These are phyloP conservation scores for Powellomyces hirtus DNA, from an alignment of 192 early-diverging fungal genomes.

Conservation along the genomic window DNA sequence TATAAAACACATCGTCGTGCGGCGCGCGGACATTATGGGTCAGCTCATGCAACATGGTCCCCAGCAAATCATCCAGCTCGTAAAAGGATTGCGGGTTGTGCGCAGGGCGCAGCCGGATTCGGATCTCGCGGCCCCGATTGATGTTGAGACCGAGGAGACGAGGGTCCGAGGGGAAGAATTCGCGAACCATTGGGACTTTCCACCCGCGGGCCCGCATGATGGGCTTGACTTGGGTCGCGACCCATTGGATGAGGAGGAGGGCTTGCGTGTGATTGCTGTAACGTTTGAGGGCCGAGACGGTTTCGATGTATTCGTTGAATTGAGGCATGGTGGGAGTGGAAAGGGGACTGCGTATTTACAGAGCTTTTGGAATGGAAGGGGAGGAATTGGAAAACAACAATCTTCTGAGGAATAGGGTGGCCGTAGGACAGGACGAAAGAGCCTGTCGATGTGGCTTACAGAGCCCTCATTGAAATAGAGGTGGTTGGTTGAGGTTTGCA, in stretches of 20 bases:
- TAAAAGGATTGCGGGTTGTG: conserved; percentile 55
- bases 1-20: conserved; percentile 70
- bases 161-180: conserved; percentile 60
- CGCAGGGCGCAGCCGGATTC: conserved; percentile 60
- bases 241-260: not conserved
- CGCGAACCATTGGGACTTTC: conserved; percentile 52
- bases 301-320: conserved; percentile 1
- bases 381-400: too few relatives aligned
- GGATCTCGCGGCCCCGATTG: conserved; percentile 66
- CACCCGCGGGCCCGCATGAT: conserved; percentile 67
- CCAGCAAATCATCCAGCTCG: conserved; percentile 61
- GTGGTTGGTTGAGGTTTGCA: too few relatives aligned
- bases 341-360: too few relatives aligned
- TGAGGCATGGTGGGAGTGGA: too few relatives aligned
- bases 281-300: conserved; percentile 3
- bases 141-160: conserved; percentile 66
- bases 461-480: too few relatives aligned
- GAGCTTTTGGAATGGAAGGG: too few relatives aligned
- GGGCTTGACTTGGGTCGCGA: conserved; percentile 52
- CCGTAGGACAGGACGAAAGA: too few relatives aligned
- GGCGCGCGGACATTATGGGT: conserved; percentile 54
- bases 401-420: too few relatives aligned
- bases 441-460: too few relatives aligned
- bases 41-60: conserved; percentile 77
- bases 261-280: not conserved